phyloP scores from a whole-genome alignment of 805 yeast genomes.

The Metschnikowia continentalis region DNA sequence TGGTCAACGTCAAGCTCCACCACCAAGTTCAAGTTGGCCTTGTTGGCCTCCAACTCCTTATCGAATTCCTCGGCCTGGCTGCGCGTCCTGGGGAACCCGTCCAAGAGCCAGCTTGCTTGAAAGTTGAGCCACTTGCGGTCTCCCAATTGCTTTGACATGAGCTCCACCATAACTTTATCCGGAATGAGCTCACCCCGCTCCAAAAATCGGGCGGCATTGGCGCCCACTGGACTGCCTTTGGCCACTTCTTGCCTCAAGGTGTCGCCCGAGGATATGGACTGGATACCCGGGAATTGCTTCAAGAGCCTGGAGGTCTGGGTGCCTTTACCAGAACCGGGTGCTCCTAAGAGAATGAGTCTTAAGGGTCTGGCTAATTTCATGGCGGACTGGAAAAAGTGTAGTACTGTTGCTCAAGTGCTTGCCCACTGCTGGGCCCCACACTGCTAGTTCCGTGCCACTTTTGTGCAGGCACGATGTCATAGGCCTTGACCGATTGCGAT shows the following conservation, averaged over 20 bases:
- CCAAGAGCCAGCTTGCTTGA: conserved; percentile 65
- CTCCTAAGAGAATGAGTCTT: conserved; percentile 74
- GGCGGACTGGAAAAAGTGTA: background rate
- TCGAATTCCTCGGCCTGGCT: conserved; percentile 66
- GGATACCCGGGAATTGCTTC: conserved; percentile 47
- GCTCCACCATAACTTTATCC: conserved; percentile 58
- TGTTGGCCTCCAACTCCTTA: conserved; percentile 30
- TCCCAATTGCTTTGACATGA: conserved; percentile 51
- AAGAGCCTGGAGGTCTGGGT: conserved; percentile 72
- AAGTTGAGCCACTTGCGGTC: conserved; percentile 40
- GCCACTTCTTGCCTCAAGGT: conserved; percentile 66
- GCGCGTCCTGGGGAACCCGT: conserved; percentile 86
- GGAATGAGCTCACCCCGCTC: conserved; percentile 68
- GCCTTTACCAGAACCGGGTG: conserved; percentile 96
- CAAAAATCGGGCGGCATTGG: conserved; percentile 53
- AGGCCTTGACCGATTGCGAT: background rate
- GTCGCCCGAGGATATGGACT: conserved; percentile 80
- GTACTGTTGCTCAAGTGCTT: background rate
- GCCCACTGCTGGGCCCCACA: background rate
- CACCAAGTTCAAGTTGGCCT: conserved; percentile 62
- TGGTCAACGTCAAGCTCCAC: conserved; percentile 87
- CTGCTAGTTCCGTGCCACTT: background rate
- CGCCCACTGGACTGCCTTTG: conserved; percentile 50
- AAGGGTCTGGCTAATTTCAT: conserved; percentile 10
- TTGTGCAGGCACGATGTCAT: background rate